phyloP scores from a whole-genome alignment of 192 early-diverging fungal species.

The Lobosporangium transversale region DNA sequence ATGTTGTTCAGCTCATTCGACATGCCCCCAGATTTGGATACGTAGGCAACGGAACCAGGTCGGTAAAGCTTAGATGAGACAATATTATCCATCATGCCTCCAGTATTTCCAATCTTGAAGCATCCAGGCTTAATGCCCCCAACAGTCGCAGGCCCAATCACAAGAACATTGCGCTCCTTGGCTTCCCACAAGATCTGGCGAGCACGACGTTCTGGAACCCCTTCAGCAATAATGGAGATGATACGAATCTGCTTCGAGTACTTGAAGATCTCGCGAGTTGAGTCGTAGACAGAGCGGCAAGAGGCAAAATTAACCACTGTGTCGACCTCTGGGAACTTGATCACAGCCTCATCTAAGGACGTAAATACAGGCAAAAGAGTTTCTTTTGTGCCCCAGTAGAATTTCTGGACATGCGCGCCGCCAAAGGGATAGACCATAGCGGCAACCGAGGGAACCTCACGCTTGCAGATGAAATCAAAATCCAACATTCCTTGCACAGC shows the following conservation, averaged over 20 bases:
- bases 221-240: constrained; percentile 98
- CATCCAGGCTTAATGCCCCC: constrained; percentile 99
- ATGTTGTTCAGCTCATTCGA: constrained; percentile 99
- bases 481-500: constrained; percentile 99
- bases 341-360: constrained; percentile 82
- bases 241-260: constrained; percentile 87
- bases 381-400: constrained; percentile 99
- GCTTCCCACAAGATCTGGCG: constrained; percentile 91
- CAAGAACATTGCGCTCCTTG: constrained; percentile 77
- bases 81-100: constrained; percentile 99
- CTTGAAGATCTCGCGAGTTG: constrained; percentile 88
- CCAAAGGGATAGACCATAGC: constrained; percentile 99
- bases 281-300: constrained; percentile 93
- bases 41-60: constrained; percentile 95
- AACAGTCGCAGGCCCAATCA: constrained; percentile 98
- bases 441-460: constrained; percentile 89
- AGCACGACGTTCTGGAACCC: constrained; percentile 96
- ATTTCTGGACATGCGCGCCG: constrained; percentile 98
- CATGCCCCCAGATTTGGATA: constrained; percentile 99
- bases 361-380: constrained; percentile 95
- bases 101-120: constrained; percentile 99
- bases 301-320: constrained; percentile 98
- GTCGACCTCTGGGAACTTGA: constrained; percentile 91
- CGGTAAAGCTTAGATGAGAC: constrained; percentile 97
- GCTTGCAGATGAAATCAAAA: constrained; percentile 99